phyloP scores from a whole-genome alignment of 176 grass and related monocot species.

The Alloteropsis semialata region DNA sequence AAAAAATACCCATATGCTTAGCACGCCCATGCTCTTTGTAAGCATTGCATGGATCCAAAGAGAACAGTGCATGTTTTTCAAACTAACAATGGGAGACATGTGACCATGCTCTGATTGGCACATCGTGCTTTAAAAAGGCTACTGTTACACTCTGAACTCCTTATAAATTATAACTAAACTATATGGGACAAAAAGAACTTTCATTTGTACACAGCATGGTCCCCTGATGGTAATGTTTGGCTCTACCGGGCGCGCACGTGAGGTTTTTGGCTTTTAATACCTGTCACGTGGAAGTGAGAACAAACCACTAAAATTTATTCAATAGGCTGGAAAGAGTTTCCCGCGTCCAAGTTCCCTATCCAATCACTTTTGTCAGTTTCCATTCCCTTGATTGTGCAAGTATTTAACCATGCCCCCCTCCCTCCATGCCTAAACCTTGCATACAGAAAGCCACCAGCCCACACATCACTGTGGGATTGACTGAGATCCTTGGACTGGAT shows the following conservation, averaged over 20 bases:
- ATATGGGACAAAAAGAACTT: not conserved
- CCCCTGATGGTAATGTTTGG: not conserved
- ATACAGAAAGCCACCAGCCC: not conserved
- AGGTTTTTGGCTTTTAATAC: not conserved
- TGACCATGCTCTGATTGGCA: not conserved
- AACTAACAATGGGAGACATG: not conserved
- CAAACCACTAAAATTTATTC: not conserved
- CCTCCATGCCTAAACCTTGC: not conserved
- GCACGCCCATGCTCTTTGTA: not conserved
- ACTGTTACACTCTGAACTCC: not conserved
- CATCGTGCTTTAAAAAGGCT: not conserved
- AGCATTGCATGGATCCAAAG: not conserved
- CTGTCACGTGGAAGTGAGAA: not conserved
- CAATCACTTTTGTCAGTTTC: not conserved
- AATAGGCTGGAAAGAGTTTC: not conserved
- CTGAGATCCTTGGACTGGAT: not conserved
- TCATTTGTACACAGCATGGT: not conserved
- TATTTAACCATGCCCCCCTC: not conserved
- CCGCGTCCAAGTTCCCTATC: not conserved
- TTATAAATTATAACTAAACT: not conserved
- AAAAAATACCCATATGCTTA: no score
- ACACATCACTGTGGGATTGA: not conserved
- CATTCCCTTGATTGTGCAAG: not conserved
- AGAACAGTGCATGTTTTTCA: not conserved
- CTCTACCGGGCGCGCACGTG: not conserved